These are phyloP conservation scores for Colletotrichum spaethianum DNA, from an alignment of 2,329 filamentous ascomycete species.

Conservation along the genomic window DNA sequence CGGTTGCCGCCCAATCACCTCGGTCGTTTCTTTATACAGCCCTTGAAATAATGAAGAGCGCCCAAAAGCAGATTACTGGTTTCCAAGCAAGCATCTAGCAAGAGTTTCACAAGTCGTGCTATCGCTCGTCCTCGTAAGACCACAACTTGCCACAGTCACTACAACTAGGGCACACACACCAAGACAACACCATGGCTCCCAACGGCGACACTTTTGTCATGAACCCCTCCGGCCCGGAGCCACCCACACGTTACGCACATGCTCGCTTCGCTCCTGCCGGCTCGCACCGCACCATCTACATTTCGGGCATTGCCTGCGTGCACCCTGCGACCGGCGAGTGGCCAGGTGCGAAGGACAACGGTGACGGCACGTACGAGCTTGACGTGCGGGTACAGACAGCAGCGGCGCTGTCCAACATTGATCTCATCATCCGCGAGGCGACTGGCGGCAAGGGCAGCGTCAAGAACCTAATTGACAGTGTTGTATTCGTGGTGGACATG, in stretches of 20 bases:
- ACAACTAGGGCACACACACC: background rate
- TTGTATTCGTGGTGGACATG: background rate
- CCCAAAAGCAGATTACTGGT: background rate
- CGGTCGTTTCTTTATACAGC: background rate
- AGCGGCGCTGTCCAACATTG: background rate
- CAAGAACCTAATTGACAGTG: background rate
- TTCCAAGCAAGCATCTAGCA: background rate
- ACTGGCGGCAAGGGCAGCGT: slow-evolving; percentile 2
- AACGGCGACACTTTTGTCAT: slow-evolving; percentile 2
- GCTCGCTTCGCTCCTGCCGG: slow-evolving; percentile 37
- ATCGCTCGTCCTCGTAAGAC: background rate
- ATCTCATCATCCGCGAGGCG: background rate
- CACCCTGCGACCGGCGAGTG: slow-evolving; percentile 51
- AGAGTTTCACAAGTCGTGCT: background rate
- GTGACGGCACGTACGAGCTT: slow-evolving; percentile 51
- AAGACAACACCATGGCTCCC: background rate
- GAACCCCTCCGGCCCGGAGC: background rate
- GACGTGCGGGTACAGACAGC: slow-evolving; percentile 48
- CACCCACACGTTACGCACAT: background rate
- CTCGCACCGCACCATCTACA: slow-evolving; percentile 54
- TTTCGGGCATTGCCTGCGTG: slow-evolving; percentile 55
- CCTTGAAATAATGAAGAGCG: background rate
- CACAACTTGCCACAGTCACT: background rate
- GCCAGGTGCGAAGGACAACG: slow-evolving; percentile 52
- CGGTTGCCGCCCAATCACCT: background rate